Conservation (phyloP, 169 alveolate species). For the Plasmodium gaboni region DNA sequence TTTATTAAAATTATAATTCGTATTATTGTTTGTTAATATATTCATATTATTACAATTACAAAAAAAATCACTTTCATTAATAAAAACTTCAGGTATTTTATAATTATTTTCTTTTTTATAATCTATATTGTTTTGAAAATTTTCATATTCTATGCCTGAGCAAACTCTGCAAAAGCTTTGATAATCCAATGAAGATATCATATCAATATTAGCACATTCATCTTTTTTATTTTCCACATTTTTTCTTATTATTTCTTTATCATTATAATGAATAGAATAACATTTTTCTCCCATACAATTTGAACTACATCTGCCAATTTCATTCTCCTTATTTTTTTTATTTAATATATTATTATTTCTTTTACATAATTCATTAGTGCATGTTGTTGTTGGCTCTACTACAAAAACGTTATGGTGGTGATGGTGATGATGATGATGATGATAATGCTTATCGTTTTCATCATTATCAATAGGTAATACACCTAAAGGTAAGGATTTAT, state of each 20-base stretch:
- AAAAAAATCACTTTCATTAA: constrained; percentile 69
- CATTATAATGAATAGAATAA: neutral
- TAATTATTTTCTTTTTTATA: constrained; percentile 5
- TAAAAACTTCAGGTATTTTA: constrained; percentile 34
- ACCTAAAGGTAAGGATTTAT: neutral
- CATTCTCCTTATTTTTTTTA: neutral
- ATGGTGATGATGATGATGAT: too few relatives aligned
- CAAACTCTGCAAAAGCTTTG: constrained; percentile 48
- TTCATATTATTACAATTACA: constrained; percentile 48
- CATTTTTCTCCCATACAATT: too few relatives aligned
- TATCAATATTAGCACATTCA: constrained; percentile 30
- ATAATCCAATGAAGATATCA: constrained; percentile 24
- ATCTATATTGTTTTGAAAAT: constrained; percentile 13
- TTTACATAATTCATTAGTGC: neutral
- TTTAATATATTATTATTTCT: neutral
- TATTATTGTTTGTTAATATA: constrained; percentile 10
- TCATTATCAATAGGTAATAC: neutral
- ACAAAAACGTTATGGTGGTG: too few relatives aligned
- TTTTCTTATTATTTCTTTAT: neutral
- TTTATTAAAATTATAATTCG: constrained; percentile 17
- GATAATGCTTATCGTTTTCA: too few relatives aligned
- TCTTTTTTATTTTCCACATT: constrained; percentile 15
- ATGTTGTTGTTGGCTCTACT: too few relatives aligned
- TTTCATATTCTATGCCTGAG: constrained; percentile 48
- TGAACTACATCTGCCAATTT: too few relatives aligned